Percentiles rank a stretch among this genome's conserved stretches.
These are phyloP conservation scores for Prunus armeniaca DNA, from an alignment of 306 rosid genomes.

Conservation along the genomic window DNA sequence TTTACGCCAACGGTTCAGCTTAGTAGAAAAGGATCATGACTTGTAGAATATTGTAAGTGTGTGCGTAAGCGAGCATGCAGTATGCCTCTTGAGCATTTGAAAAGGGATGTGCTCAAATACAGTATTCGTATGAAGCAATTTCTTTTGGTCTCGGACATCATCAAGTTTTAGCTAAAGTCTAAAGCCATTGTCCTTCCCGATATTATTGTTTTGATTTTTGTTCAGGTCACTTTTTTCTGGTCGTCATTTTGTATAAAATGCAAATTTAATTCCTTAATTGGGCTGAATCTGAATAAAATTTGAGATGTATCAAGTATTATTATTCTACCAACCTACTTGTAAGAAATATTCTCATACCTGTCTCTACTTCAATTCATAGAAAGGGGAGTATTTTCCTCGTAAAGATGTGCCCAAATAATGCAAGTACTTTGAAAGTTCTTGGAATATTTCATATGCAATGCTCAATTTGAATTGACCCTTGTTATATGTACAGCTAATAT, in stretches of 20 bases:
- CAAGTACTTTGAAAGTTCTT: slow-evolving; percentile 20
- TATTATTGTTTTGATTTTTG: neutral
- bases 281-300: slow-evolving; percentile 12
- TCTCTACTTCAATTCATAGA: neutral
- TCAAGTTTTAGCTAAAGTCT: neutral
- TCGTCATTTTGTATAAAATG: neutral
- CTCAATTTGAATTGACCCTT: slow-evolving; percentile 12
- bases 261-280: neutral
- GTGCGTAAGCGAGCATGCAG: neutral
- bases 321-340: slow-evolving; percentile 32
- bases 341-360: slow-evolving; percentile 43
- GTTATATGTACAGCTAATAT: neutral
- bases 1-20: no score
- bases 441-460: slow-evolving; percentile 35
- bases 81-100: neutral
- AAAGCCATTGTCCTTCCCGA: slow-evolving; percentile 5
- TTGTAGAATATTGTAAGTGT: no score
- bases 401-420: slow-evolving; percentile 21
- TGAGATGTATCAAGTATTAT: slow-evolving; percentile 24
- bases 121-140: neutral
- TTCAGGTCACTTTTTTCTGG: neutral
- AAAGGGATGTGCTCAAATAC: neutral
- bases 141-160: slow-evolving; percentile 5
- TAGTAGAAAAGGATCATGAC: no score
- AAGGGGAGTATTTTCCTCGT: slow-evolving; percentile 11